Base-by-base conservation (phyloP, 768 basidiomycete genomes). In the Podaxis carcinomalis region DNA sequence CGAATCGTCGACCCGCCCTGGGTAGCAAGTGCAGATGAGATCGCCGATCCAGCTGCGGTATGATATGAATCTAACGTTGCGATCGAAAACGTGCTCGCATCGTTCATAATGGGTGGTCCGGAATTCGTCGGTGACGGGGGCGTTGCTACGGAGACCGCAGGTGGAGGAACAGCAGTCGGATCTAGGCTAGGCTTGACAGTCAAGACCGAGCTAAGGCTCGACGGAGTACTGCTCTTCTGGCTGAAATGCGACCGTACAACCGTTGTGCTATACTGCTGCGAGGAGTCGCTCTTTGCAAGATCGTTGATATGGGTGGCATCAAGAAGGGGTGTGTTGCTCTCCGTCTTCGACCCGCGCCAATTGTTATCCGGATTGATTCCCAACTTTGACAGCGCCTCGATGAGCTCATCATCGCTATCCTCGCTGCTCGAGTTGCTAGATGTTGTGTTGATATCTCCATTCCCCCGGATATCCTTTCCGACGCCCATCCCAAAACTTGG, bases 401-500 rank as follows among this genome's bases (percentile, higher is more conserved):
- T 75, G 11, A 90, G 77, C 67, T 92, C 90, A 13, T 89, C 86
- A 52, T 88, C 89, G 54, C 84, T 87, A 47, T 85, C 83, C 42
- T 86, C 84, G 5, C 78, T 76, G 36, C 77, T 75, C 5, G 74
- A 70, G 23, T 69, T 70, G 28, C 36, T 50, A 3, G 25, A 37
- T 0, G 14, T 32, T 23, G 57, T 51, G 50, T 39, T 54, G 5
- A 36, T 47, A 6, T 55, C 36, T 10, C 32, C 59, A 35, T 44
- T 40, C 25, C 70, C 71, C 50, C 82, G 74, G 53, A 89, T 84
- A 47, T 84, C 80, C 67, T 83, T 83, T 2, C 82, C 87, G 14
- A 89, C 75, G 19, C 86, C 90, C 74, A 85, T 75, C 0, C 90
- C 90, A 69, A 95, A 95, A 74, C 91, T 94, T 0, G 92, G 92